A percentile compares a stretch with the other conserved stretches of the same genome.
phyloP scores from a whole-genome alignment of 2,329 filamentous ascomycete species.

The Aspergillus texensis region DNA sequence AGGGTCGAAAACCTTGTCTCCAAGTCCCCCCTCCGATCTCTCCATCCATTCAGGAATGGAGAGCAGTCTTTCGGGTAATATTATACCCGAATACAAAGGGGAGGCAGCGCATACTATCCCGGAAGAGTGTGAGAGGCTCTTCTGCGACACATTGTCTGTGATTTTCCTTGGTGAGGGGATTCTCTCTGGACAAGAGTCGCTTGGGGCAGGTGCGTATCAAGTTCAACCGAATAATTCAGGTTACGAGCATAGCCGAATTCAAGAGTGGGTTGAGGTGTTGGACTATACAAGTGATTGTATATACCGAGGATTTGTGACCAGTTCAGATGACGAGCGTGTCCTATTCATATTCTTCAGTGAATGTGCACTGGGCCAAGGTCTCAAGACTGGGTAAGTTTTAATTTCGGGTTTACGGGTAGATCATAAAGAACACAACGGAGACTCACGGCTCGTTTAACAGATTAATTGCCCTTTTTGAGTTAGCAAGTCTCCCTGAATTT shows the following conservation, averaged over 20 bases:
- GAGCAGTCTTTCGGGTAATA: slow-evolving; percentile 47
- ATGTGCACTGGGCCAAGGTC: slow-evolving; percentile 69
- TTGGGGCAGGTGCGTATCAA: slow-evolving; percentile 75
- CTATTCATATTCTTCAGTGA: slow-evolving; percentile 89
- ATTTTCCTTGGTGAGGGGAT: slow-evolving; percentile 97
- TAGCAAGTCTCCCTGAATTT: slow-evolving; percentile 72
- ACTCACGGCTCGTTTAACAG: slow-evolving; percentile 45
- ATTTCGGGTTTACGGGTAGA: background rate
- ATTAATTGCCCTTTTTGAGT: slow-evolving; percentile 86
- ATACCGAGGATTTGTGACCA: slow-evolving; percentile 82
- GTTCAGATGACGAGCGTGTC: slow-evolving; percentile 69
- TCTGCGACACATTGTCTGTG: slow-evolving; percentile 91
- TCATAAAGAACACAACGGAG: too few relatives aligned
- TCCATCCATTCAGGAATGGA: slow-evolving; percentile 66
- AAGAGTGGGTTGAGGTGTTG: slow-evolving; percentile 48
- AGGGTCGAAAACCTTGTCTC: slow-evolving; percentile 80
- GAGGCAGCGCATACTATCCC: slow-evolving; percentile 95
- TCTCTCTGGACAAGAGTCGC: slow-evolving; percentile 74
- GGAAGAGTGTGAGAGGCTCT: slow-evolving; percentile 99
- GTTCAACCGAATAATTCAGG: slow-evolving; percentile 34
- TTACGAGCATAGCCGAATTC: slow-evolving; percentile 26
- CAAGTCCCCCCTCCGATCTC: slow-evolving; percentile 87
- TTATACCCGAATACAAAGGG: slow-evolving; percentile 60
- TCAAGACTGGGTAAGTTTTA: slow-evolving; percentile 79
- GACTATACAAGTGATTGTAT: slow-evolving; percentile 82